phyloP scores from a whole-genome alignment of 2,329 filamentous ascomycete species.

The Xylariaceae sp. region DNA sequence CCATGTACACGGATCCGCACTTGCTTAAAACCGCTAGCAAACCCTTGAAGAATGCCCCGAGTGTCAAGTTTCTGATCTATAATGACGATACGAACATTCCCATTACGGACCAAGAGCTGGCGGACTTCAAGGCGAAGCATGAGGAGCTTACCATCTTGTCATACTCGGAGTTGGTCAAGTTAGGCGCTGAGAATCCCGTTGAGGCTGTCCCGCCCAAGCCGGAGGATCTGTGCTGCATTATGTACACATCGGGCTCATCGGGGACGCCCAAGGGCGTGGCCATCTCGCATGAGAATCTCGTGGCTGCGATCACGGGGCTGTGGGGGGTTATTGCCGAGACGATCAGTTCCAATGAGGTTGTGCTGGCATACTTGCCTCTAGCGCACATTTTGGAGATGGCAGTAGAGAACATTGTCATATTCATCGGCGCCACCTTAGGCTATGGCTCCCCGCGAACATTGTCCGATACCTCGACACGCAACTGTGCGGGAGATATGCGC shows the following conservation, averaged over 20 bases:
- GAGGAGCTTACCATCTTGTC: conserved; percentile 51
- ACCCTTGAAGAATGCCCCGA: conserved; percentile 53
- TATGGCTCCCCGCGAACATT: conserved; percentile 90
- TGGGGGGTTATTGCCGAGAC: conserved; percentile 72
- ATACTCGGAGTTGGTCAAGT: conserved; percentile 50
- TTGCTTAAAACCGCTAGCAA: conserved; percentile 59
- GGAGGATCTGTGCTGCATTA: conserved; percentile 77
- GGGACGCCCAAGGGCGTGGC: conserved; percentile 86
- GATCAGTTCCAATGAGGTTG: conserved; percentile 70
- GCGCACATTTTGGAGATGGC: conserved; percentile 97
- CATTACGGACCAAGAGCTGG: conserved; percentile 50
- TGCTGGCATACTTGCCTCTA: conserved; percentile 88
- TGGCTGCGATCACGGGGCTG: conserved; percentile 81
- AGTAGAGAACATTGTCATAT: conserved; percentile 86
- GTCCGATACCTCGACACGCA: conserved; percentile 78
- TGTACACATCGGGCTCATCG: conserved; percentile 86
- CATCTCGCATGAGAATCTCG: conserved; percentile 73
- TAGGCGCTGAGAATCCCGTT: conserved; percentile 64
- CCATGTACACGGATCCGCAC: conserved; percentile 84
- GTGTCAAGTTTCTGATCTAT: conserved; percentile 59
- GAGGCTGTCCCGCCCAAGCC: conserved; percentile 68
- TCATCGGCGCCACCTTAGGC: conserved; percentile 86
- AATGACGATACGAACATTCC: conserved; percentile 52
- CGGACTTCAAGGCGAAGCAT: conserved; percentile 53
- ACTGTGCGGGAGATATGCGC: conserved; percentile 90